These are phyloP conservation scores for Lyophyllum decastes DNA, from an alignment of 768 basidiomycete species.

Conservation along the genomic window DNA sequence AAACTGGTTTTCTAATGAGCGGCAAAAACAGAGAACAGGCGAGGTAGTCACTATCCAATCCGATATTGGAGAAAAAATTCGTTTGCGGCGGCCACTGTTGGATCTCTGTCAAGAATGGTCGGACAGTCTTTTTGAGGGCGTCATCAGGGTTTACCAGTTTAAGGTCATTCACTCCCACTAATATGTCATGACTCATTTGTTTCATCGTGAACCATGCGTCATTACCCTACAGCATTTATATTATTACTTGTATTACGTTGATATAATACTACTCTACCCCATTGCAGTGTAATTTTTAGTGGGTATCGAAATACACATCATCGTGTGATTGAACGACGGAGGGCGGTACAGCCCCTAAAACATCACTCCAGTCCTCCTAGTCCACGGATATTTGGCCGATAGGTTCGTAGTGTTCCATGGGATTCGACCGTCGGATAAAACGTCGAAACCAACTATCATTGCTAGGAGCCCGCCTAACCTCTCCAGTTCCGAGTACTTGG, in stretches of 20 bases:
- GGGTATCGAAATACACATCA: neutral
- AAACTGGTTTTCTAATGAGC: conserved; percentile 70
- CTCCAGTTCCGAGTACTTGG: conserved; percentile 72
- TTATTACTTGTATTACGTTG: neutral
- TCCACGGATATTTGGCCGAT: neutral
- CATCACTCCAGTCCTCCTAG: too few relatives aligned
- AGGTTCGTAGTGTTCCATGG: conserved; percentile 33
- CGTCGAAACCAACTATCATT: conserved; percentile 26
- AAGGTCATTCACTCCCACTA: conserved; percentile 5
- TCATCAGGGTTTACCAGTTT: conserved; percentile 58
- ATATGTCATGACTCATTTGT: conserved; percentile 6
- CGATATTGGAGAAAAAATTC: conserved; percentile 44
- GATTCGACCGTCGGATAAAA: conserved; percentile 18
- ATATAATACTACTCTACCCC: neutral
- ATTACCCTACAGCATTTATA: neutral
- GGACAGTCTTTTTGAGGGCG: conserved; percentile 61
- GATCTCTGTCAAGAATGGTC: conserved; percentile 57
- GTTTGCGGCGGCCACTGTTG: conserved; percentile 50
- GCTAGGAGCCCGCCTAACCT: conserved; percentile 43
- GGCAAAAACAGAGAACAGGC: conserved; percentile 45
- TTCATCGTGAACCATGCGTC: conserved; percentile 1
- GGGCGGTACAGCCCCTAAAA: too few relatives aligned
- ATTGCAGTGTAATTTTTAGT: neutral
- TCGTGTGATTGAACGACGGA: too few relatives aligned
- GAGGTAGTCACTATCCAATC: conserved; percentile 39